Base-by-base conservation (phyloP, 495 filamentous ascomycete species). In the Lasiosphaeris hirsuta region DNA sequence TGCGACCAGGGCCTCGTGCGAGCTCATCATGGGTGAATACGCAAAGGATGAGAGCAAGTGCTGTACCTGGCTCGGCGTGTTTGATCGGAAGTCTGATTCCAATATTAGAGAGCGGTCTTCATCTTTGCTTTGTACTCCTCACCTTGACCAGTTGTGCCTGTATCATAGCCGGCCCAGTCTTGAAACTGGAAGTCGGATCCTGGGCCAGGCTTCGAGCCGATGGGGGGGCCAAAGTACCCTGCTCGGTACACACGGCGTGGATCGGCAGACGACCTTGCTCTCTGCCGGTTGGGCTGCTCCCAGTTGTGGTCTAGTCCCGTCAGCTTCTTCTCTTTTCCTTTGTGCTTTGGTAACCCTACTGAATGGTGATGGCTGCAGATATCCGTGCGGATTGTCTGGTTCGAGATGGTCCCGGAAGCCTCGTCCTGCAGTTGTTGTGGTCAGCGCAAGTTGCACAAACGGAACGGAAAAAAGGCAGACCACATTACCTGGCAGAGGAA, bases 361-460 rank as follows among this genome's bases (percentile, higher is more conserved):
- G 38, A 68, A 68, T 8, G 57, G 37, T 2, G 63, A 55, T 2
- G 65, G 60, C 4, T 30, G 17, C 8, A 35, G 57, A 33, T 65
- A 68, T 15, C 61, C 64, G 49, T 56, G 30, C 6, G 56, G 62
- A 34, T 54, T 64, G 53, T 57, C 36, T 4, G 62, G 64, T n/a
- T 52, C 13, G 23, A 66, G 37, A 36, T 58, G 60, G 40, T 46
- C 40, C 34, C 47, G 33, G 10, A 42, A 37, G 6, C 33, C 33
- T 23, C 14, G 11, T 38, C 39, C 19, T 43, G 30, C 23, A 30
- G 23, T 30, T 30, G 23, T 5, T 30, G 23, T 30, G 23, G 23
- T 30, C 23, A 30, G 23, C 23, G 5, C 23, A 30, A 30, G 23
- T 30, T 5, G 23, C 23, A 30, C 23, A 30, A 5, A 30, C 5